phyloP scores from a whole-genome alignment of 2,329 filamentous ascomycete species.

The Nothopassalora personata region DNA sequence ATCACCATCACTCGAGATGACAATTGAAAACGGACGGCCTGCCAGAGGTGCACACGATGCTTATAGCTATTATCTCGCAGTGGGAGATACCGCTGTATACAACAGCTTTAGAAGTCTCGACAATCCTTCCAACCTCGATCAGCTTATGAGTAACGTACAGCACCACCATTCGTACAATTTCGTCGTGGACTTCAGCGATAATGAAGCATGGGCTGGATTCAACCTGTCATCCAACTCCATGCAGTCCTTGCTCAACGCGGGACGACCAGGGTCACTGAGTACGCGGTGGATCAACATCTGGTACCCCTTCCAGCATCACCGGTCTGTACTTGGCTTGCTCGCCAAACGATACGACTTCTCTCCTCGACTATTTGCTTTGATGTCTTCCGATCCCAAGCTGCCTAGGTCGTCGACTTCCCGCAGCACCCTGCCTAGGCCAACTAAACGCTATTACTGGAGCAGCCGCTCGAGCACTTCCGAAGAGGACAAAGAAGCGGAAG shows the following conservation, averaged over 20 bases:
- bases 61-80: conserved; percentile 17
- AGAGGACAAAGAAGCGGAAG: conserved; percentile 2
- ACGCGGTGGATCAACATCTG: conserved; percentile 75
- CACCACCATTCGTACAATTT: conserved; percentile 51
- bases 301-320: conserved; percentile 61
- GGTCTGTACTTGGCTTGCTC: conserved; percentile 51
- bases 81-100: conserved; percentile 16
- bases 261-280: conserved; percentile 46
- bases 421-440: conserved; percentile 8
- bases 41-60: conserved; percentile 7
- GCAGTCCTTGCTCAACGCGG: conserved; percentile 33
- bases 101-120: conserved; percentile 52
- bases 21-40: conserved; percentile 3
- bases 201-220: conserved; percentile 52
- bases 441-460: conserved; percentile 7
- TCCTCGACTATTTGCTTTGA: conserved; percentile 58
- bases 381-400: conserved; percentile 52
- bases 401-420: conserved; percentile 13
- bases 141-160: conserved; percentile 40
- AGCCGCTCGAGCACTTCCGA: not conserved
- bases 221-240: conserved; percentile 47
- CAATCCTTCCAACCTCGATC: conserved; percentile 41
- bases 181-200: conserved; percentile 58
- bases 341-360: conserved; percentile 64
- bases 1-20: not conserved